phyloP scores from a whole-genome alignment of 2,329 filamentous ascomycete genomes.

The Fusarium ambrosium region DNA sequence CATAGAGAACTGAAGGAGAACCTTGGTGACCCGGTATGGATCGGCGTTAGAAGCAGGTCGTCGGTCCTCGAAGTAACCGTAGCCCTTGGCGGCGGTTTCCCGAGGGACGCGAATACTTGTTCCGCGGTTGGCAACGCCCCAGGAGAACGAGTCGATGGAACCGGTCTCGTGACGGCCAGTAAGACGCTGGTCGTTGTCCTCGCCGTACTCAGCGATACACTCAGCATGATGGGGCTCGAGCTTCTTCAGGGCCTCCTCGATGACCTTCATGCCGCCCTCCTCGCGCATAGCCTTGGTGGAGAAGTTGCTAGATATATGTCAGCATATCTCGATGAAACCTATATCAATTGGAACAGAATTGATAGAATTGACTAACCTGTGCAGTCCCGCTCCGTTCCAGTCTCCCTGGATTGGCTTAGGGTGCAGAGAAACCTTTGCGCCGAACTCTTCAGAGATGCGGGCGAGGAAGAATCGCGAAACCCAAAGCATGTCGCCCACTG shows the following conservation, averaged over 20 bases:
- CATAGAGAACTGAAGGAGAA: constrained; percentile 62
- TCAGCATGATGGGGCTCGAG: constrained; percentile 82
- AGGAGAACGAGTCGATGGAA: constrained; percentile 92
- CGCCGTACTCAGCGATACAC: constrained; percentile 94
- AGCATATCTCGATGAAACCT: too few species aligned
- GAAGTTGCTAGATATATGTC: constrained; percentile 74
- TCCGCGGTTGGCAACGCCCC: constrained; percentile 92
- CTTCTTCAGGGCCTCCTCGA: constrained; percentile 89
- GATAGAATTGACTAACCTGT: constrained; percentile 60
- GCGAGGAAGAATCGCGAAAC: constrained; percentile 84
- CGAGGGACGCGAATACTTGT: constrained; percentile 93
- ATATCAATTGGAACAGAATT: too few species aligned
- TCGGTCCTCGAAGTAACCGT: constrained; percentile 93
- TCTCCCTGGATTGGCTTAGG: constrained; percentile 94
- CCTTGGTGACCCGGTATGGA: constrained; percentile 85
- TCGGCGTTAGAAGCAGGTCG: constrained; percentile 88
- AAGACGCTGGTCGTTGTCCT: constrained; percentile 94
- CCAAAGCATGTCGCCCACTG: constrained; percentile 97
- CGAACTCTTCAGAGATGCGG: constrained; percentile 96
- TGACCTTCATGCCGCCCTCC: constrained; percentile 95
- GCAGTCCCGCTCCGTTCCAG: constrained; percentile 96
- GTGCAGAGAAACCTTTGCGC: constrained; percentile 93
- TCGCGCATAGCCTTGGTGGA: constrained; percentile 89
- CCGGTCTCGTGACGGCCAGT: constrained; percentile 96
- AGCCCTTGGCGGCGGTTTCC: constrained; percentile 86